Evolutionary conservation across 257 asterid species (phyloP), one percentile per base, ranked within the genome.

Genomic region (Plectranthus barbatus): DNA sequence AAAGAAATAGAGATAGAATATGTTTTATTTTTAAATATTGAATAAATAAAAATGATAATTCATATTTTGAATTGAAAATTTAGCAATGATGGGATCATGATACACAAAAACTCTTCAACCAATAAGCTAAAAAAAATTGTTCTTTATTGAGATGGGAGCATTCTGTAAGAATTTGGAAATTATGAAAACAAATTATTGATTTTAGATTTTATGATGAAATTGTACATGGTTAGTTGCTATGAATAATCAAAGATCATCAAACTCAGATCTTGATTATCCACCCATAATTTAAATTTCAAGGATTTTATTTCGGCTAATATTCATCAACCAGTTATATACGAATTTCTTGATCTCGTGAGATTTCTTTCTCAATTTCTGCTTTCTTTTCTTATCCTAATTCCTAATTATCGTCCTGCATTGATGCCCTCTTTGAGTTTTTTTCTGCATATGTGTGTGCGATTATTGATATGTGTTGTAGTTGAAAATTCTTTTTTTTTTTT

Each of bases 261-360:
- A 34, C 13, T 15, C 51, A 19, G 65, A 48, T 57, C 67, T 50
- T 50, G 63, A 56, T 13, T 68, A 17, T 64, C 53, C 62, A 36
- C 48, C 42, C 54, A 4, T 36, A 47, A 40, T 4, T 1, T 8
- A 41, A 8, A 53, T 44, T 29, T 53, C 78, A 64, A 39, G 73
- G 57, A 57, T 54, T 73, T 18, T 40, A 42, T 60, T 64, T 68
- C n/a, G n/a, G n/a, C n/a, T n/a, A n/a, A n/a, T n/a, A n/a, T n/a
- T n/a, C n/a, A n/a, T n/a, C n/a, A n/a, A n/a, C n/a, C n/a, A n/a
- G n/a, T n/a, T n/a, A n/a, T n/a, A n/a, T 26, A 55, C 19, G 41
- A 40, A 39, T 18, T 17, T 24, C 66, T 46, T 57, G 58, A 58
- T 64, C 58, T 68, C 63, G 71, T 69, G 19, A 60, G 76, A 41